phyloP scores from a whole-genome alignment of 2,329 filamentous ascomycete species.

The Fusarium sororula region DNA sequence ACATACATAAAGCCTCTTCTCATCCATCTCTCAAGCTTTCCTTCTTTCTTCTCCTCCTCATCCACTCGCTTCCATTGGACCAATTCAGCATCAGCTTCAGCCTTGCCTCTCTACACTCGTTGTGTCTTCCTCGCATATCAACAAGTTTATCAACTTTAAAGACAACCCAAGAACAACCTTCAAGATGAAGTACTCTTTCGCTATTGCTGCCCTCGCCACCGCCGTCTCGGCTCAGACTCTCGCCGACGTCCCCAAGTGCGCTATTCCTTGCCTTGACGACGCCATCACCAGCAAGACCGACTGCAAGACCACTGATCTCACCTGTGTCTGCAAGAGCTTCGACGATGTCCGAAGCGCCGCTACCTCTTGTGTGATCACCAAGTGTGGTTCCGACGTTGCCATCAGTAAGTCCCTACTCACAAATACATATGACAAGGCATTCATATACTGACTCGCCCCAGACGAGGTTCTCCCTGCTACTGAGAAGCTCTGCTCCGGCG shows the following conservation, averaged over 20 bases:
- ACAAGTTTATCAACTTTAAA: constrained; percentile 1
- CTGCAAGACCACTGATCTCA: constrained; percentile 47
- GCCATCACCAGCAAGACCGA: constrained; percentile 44
- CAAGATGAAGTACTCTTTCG: constrained; percentile 53
- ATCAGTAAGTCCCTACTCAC: constrained; percentile 45
- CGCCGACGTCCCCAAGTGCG: constrained; percentile 51
- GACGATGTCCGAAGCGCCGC: constrained; percentile 44
- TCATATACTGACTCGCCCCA: constrained; percentile 37
- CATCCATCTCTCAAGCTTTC: constrained; percentile 20
- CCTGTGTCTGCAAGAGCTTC: constrained; percentile 50
- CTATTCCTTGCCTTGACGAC: constrained; percentile 48
- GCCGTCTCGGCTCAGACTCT: constrained; percentile 48
- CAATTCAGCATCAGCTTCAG: constrained; percentile 22
- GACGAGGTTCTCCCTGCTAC: constrained; percentile 53
- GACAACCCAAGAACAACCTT: constrained; percentile 16
- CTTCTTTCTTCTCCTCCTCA: constrained; percentile 38
- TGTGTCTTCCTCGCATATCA: constrained; percentile 29
- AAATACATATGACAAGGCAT: not conserved
- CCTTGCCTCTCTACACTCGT: constrained; percentile 42
- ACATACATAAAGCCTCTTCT: constrained; percentile 46
- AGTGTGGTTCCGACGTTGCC: constrained; percentile 50
- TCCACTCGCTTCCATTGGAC: constrained; percentile 44
- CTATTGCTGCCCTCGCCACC: constrained; percentile 47
- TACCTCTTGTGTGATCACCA: constrained; percentile 48
- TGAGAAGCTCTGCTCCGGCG: constrained; percentile 46